A percentile compares a stretch with the other conserved stretches of the same genome.
These are phyloP conservation scores for Crassisporium funariophilum DNA, from an alignment of 768 basidiomycete genomes.

Conservation along the genomic window DNA sequence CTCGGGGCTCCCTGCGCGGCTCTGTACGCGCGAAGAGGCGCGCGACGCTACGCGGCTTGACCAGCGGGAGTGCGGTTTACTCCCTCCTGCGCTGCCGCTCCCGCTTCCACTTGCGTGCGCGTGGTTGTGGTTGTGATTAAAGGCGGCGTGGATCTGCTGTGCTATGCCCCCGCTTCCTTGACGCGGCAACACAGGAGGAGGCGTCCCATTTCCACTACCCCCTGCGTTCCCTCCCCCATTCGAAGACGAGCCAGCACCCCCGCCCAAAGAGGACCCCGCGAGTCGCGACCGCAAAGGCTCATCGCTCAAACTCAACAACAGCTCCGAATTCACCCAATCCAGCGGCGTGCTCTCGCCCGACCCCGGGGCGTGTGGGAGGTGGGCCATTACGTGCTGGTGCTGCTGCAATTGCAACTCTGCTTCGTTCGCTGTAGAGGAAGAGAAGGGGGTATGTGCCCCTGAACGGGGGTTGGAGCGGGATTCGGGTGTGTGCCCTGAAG, in stretches of 20 bases:
- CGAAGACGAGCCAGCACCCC: neutral
- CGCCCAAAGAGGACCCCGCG: neutral
- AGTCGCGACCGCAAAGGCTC: conserved; percentile 14
- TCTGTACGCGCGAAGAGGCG: no score
- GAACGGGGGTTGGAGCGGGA: neutral
- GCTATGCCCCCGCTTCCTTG: no score
- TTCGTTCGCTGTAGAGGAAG: neutral
- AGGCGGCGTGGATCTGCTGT: no score
- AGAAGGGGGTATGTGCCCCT: neutral
- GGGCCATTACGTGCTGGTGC: conserved; percentile 31
- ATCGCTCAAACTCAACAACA: conserved; percentile 50
- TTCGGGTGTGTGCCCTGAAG: no score
- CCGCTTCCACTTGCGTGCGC: no score
- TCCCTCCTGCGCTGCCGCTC: no score
- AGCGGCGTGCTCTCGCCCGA: conserved; percentile 50
- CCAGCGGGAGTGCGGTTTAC: no score
- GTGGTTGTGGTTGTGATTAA: no score
- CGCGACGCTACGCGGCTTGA: no score
- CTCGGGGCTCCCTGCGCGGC: no score
- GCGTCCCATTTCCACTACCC: neutral
- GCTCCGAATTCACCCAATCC: conserved; percentile 86
- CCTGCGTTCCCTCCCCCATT: conserved; percentile 5
- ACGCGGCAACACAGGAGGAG: no score
- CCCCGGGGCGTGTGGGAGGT: conserved; percentile 49
- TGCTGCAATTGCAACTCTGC: neutral